A percentile compares a stretch with the other conserved stretches of the same genome.
Conservation (phyloP, 768 basidiomycete species). For the Amanita thiersii region DNA sequence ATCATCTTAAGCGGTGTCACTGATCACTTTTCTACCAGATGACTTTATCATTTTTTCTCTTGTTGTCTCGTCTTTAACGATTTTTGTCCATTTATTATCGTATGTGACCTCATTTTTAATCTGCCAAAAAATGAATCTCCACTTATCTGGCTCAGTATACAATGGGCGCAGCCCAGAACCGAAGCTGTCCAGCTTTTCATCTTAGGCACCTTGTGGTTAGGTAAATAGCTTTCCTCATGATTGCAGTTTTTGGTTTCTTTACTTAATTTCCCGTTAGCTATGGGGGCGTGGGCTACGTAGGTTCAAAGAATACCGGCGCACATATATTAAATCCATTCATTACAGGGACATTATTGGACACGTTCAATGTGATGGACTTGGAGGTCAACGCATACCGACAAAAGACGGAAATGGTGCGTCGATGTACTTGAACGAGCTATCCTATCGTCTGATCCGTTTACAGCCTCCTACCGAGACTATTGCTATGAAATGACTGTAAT, state of each 20-base stretch:
- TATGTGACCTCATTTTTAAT: constrained; percentile 19
- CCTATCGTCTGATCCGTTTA: constrained; percentile 7
- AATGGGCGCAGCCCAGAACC: constrained; percentile 61
- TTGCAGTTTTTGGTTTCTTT: constrained; percentile 5
- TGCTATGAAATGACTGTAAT: constrained; percentile 79
- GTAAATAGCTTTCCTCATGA: constrained; percentile 31
- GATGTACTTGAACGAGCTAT: not conserved
- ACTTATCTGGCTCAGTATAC: constrained; percentile 34
- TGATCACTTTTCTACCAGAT: constrained; percentile 25
- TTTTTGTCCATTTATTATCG: constrained; percentile 55
- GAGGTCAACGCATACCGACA: constrained; percentile 35
- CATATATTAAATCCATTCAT: constrained; percentile 4
- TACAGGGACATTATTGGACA: constrained; percentile 62
- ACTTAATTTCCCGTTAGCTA: constrained; percentile 33
- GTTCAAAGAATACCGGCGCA: constrained; percentile 13
- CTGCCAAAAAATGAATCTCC: constrained; percentile 3
- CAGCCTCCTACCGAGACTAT: constrained; percentile 48
- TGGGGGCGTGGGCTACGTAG: constrained; percentile 72
- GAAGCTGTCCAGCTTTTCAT: constrained; percentile 50
- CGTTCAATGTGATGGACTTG: constrained; percentile 48
- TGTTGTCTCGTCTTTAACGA: constrained; percentile 55
- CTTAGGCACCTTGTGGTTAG: constrained; percentile 59
- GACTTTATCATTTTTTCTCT: constrained; percentile 68
- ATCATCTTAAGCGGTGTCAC: not conserved
- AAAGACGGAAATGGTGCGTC: constrained; percentile 48